phyloP scores from a whole-genome alignment of 805 yeast genomes.

The Kuraishia molischiana region DNA sequence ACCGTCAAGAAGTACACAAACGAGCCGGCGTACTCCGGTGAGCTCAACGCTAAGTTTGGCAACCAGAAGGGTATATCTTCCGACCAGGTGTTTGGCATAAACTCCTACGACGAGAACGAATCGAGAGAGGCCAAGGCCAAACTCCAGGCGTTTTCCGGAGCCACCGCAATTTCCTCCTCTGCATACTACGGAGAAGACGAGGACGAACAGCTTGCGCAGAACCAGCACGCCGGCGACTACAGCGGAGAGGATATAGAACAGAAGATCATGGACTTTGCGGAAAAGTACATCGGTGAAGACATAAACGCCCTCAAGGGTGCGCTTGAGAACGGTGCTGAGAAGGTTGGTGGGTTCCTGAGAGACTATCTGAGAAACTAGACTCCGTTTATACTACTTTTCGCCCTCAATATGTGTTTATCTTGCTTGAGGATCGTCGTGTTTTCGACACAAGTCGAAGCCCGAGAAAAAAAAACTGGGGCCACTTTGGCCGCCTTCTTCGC shows the following conservation, averaged over 20 bases:
- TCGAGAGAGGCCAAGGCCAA: conserved; percentile 77
- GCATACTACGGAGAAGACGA: conserved; percentile 88
- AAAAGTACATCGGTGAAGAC: conserved; percentile 73
- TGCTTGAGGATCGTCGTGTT: no score
- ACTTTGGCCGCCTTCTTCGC: no score
- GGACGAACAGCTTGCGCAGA: conserved; percentile 28
- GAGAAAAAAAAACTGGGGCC: no score
- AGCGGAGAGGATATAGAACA: conserved; percentile 38
- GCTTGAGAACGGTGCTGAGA: conserved; percentile 88
- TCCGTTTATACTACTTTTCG: no score
- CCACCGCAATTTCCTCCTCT: conserved; percentile 84
- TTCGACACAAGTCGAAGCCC: no score
- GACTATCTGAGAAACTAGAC: conserved; percentile 65
- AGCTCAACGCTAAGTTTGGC: conserved; percentile 71
- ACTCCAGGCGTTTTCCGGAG: conserved; percentile 72
- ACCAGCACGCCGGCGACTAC: conserved; percentile 13
- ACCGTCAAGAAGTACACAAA: conserved; percentile 12
- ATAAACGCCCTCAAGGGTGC: conserved; percentile 83
- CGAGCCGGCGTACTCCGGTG: conserved; percentile 62
- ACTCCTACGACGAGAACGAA: conserved; percentile 66
- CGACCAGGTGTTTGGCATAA: conserved; percentile 89
- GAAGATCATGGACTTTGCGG: conserved; percentile 50
- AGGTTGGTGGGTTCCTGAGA: conserved; percentile 74
- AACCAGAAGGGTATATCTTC: conserved; percentile 91
- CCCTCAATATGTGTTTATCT: no score